Evolutionary conservation across 2,329 filamentous ascomycete genomes (phyloP), one percentile per base, ranked within the genome.

Genomic region (Teratosphaeriaceae sp.): DNA sequence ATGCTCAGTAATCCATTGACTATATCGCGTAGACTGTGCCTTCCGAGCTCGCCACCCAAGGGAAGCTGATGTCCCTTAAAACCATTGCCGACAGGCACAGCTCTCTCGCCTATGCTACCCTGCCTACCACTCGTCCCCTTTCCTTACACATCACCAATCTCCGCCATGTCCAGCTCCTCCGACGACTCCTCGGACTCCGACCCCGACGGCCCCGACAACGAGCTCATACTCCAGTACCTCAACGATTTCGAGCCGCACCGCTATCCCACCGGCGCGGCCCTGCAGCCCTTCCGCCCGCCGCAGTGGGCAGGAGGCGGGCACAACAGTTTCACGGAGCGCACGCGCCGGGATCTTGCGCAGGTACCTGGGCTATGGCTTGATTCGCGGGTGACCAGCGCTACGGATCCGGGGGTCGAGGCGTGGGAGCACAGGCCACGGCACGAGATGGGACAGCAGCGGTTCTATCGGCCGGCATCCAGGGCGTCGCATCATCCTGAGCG

Each of bases 171-270:
- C 4, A 35, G 30, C 40, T 34, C 38, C 26, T n/a, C 29, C 8
- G 22, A 40, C 37, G 26, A 23, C 30, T 35, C 30, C 40, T n/a
- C n/a, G n/a, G 21, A 33, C 19, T 21, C 8, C 27, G 16, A 11
- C 40, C 36, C 38, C 12, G 12, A 20, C 21, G 31, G 30, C 9
- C 40, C 31, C 3, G 31, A 42, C 31, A 11, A 36, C 23, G 31
- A 3, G 3, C 19, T 36, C 21, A 42, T 42, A 3, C 31, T 42
- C 19, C 40, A 42, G 19, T 35, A 42, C 29, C 29, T 36, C 12
- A 42, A 42, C 40, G 40, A 36, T 22, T 42, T 27, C 31, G 40
- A 36, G 27, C 40, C 40, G 21, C 40, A 42, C 22, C 30, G 40
- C 20, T 42, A 42, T 22, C 40, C 40, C n/a, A 41, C 38, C 26